Base-by-base conservation (phyloP, 257 asterid genomes). In the Solanum tarapatanum region DNA sequence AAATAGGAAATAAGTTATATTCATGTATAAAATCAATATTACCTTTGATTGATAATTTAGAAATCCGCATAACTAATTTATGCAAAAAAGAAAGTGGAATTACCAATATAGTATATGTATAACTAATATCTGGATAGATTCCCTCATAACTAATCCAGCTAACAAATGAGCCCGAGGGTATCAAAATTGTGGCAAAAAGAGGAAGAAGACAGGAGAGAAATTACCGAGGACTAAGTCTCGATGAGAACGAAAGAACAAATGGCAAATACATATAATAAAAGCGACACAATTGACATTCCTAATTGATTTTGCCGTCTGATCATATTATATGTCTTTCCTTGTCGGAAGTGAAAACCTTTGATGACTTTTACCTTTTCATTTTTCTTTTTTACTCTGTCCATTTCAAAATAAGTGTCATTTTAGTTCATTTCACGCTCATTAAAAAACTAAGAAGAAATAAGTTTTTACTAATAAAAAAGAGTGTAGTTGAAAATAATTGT, bases 191-290 rank as follows among this genome's bases (percentile, higher is more conserved):
- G 41, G 64, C 39, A 77, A 75, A 9, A 39, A 68, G 55, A 87
- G 79, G 60, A 26, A 79, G 55, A 72, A 30, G 87, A 80, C 73
- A 62, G 37, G 32, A 43, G 86, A 87, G 60, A 39, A 24, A 7
- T 16, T 17, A 32, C 43, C 48, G 55, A 43, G 37, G 86, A 62
- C 70, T 2, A 41, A 60, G 87, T 66, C 58, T 86, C 90, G 91
- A 62, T 75, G 89, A 82, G 70, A 82, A 82, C 84, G 66, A 89
- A 85, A 82, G 79, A 69, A 84, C 91, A 89, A 87, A 89, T 85
- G 91, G 43, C 69, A 37, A 85, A 66, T 37, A 84, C 87, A 37
- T 9, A 84, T 84, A 60, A 43, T 7, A 66, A 70, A 11, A 84
- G 60, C 17, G 41, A 80, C 85, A 28, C 2, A 16, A 82, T 48